Base-by-base conservation (phyloP, 2,329 filamentous ascomycete species). In the Fusarium buxicola region DNA sequence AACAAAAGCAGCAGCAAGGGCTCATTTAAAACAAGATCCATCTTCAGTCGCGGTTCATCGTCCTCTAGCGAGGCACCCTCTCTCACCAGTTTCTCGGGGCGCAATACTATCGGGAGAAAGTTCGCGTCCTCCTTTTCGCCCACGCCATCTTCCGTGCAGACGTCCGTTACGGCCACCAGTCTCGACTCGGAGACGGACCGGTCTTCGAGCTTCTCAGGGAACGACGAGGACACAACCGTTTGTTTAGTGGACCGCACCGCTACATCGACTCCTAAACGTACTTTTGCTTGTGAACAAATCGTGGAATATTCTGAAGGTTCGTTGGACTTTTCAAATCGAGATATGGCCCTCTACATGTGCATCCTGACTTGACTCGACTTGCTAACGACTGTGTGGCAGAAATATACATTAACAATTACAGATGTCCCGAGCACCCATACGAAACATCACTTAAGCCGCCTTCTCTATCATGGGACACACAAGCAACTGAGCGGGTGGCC, bases 41-140 rank as follows among this genome's bases (percentile, higher is more conserved):
- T 60, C n/a, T 64, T 60, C 3, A 60, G 59, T 21, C 58, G 55
- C 1, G 55, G 34, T 2, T 66, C 63, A 1, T 46, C 51, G 10
- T 52, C 63, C 1, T 57, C 63, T 1, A 49, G 11, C 4, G 63
- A 66, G 2, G 27, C 30, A 2, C 44, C 63, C 2, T 35, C 39
- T 6, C 34, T 46, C 7, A 21, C 40, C 15, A 58, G 15, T 13
- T 46, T 54, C 7, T 41, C 39, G 0, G 35, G 40, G 8, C 41
- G 41, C n/a, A 60, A 40, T 11, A 38, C 38, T 25, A 15, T 7
- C 0, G 56, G 43, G n/a, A 39, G 38, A 12, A 38, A 31, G 8
- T 8, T 41, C 10, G 35, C 31, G 6, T 60, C 57, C 18, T 55
- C 47, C 6, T 15, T 43, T 2, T 60, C 59, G 2, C 38, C 59